Base-by-base conservation (phyloP, 345 rosid species). In the Melaleuca alternifolia region DNA sequence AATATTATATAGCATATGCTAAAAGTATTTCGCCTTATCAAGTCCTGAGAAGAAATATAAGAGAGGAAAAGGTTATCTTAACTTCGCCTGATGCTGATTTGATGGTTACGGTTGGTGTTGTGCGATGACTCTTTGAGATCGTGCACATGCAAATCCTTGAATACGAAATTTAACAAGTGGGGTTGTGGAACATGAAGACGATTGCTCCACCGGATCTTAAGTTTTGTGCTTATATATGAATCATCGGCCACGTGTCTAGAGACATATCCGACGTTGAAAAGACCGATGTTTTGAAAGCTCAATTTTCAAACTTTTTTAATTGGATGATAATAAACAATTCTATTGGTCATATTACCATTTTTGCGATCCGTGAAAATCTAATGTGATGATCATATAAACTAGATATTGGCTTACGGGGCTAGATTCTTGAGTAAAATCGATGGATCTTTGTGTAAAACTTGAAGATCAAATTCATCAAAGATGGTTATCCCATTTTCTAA, bases 381-480 rank as follows among this genome's bases (percentile, higher is more conserved):
- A 41, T 41, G 41, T 41, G 41, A 41, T 41, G 41, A 41, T 41
- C 41, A 41, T 41, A 2, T 41, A 4, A 41, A 41, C 41, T 41
- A 41, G 41, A 41, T 26, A 24, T 82, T 82, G 84, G 26, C 54
- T 26, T 13, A n/a, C 1, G 26, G 13, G 37, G 54, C 11, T 4
- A 4, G 41, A 9, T 28, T 3, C 41, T 61, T 10, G 2, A 28
- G 75, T 28, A 61, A 30, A 59, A n/a, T 7, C 0, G 41, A 41
- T 41, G 41, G 4, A 2, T 41, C 3, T 2, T 41, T 2, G 4
- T 41, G 41, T 41, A 41, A 41, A 41, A 41, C 2, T 41, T 41
- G 9, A 3, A n/a, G 71, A 59, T 16, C 4, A 3, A 0, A 59
- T 59, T 9, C 1, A n/a, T n/a, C 14, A 13, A 59, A 4, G 33